Base-by-base conservation (phyloP, 495 filamentous ascomycete species). In the Lichina pygmaea region DNA sequence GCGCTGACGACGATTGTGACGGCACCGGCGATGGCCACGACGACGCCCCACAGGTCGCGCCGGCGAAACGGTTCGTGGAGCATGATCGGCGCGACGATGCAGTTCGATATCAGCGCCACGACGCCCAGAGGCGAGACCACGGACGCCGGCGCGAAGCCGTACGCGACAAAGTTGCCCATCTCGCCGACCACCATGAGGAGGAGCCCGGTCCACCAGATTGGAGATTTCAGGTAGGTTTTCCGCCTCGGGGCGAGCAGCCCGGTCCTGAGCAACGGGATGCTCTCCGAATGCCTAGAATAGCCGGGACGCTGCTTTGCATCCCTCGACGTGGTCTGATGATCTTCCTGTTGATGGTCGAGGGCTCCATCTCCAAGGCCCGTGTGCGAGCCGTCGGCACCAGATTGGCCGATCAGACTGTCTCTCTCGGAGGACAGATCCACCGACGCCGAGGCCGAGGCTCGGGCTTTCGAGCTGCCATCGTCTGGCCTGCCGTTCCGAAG, bases 71-170 rank as follows among this genome's bases (percentile, higher is more conserved):
- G 62, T 58, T 97, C 89, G 51, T 92, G 86, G 50, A 97, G 71
- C 62, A 97, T 67, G 52, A 85, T 72, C 31, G 89, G 89, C 7
- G 89, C 89, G 57, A 97, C 91, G 42, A 95, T 69, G 55, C 89
- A 95, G 58, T 97, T 97, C 42, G 85, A 92, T 24, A 97, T 74
- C 48, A 97, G 61, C 3, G 89, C 89, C 0, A 95, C 89, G 16
- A 97, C 89, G 8, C 89, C 89, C 11, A 97, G 64, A 1, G 89
- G 89, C 12, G 81, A 89, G n/a, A 97, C 89, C 49, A 97, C 93
- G 10, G 86, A 94, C 3, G 89, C 89, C 13, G 89, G 86, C n/a
- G 89, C 89, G 56, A 97, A 97, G 9, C 89, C 89, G 56, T 97
- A 97, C 5, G 89, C 89, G 46, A 97, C 66, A 58, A 97, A 97